Conservation (phyloP, 1,139 yeast genomes). For the Casaregolazyma lundiana region DNA sequence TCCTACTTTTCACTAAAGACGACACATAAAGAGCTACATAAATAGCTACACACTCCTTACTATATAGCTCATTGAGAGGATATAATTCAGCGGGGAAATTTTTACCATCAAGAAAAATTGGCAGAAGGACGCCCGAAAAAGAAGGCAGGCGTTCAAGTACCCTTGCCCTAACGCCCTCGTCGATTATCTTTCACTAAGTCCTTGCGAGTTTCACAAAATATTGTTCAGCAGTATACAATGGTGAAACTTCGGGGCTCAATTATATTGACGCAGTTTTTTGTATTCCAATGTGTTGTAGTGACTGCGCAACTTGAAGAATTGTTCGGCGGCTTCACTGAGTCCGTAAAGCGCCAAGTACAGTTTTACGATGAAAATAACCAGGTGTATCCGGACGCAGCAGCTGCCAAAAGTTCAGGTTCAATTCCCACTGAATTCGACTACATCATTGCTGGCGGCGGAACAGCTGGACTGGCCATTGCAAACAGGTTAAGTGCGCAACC, state of each 20-base stretch:
- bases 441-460: conserved; percentile 35
- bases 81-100: too few species aligned
- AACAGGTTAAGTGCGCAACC: conserved; percentile 34
- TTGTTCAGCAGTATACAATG: too few species aligned
- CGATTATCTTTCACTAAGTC: too few species aligned
- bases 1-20: too few species aligned
- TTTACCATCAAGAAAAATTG: too few species aligned
- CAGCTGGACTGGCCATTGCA: conserved; percentile 35
- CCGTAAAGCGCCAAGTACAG: neutral
- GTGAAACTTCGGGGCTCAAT: neutral
- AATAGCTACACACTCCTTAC: too few species aligned
- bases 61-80: too few species aligned
- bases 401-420: neutral
- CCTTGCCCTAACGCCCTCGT: too few species aligned
- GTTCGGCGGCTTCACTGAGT: neutral
- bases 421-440: conserved; percentile 24
- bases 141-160: too few species aligned
- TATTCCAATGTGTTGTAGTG: neutral
- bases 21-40: too few species aligned
- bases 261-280: neutral
- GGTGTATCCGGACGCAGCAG: neutral
- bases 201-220: too few species aligned
- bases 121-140: too few species aligned
- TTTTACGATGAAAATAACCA: neutral
- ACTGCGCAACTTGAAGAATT: neutral